phyloP scores from a whole-genome alignment of 1,139 yeast species.

The Protomyces inundatus region DNA sequence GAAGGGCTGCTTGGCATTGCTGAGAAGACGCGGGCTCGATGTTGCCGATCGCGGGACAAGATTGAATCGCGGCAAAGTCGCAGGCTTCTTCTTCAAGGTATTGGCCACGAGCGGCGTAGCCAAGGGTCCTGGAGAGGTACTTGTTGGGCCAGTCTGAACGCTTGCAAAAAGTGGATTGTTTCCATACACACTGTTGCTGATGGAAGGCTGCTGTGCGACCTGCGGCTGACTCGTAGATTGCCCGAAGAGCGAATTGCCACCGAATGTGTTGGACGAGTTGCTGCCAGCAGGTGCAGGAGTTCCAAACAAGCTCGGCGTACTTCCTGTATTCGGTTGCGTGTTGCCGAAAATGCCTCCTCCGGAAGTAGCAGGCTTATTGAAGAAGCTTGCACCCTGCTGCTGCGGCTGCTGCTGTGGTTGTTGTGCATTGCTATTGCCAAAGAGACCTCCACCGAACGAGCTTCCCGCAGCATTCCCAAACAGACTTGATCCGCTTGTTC shows the following conservation, averaged over 20 bases:
- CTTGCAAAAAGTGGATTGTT: constrained; percentile 57
- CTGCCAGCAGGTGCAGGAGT: constrained; percentile 31
- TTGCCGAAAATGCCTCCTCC: constrained; percentile 37
- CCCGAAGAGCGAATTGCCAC: constrained; percentile 13
- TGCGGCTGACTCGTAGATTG: neutral
- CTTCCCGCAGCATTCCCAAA: constrained; percentile 31
- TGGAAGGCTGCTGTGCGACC: constrained; percentile 40
- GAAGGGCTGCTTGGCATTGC: constrained; percentile 8
- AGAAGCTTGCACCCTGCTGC: neutral
- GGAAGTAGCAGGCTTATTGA: neutral
- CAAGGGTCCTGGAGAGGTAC: constrained; percentile 45
- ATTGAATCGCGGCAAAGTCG: constrained; percentile 57
- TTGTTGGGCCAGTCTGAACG: constrained; percentile 32
- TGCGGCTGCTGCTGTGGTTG: neutral
- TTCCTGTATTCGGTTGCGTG: constrained; percentile 18
- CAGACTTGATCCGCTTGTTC: constrained; percentile 29
- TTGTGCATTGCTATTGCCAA: constrained; percentile 31
- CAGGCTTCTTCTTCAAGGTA: constrained; percentile 48
- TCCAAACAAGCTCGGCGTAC: constrained; percentile 5
- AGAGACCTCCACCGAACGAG: constrained; percentile 36
- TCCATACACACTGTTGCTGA: constrained; percentile 67
- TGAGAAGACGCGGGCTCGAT: constrained; percentile 4
- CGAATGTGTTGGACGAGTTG: constrained; percentile 28
- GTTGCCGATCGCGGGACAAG: constrained; percentile 50
- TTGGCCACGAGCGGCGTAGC: constrained; percentile 50